Percentiles rank a stretch among this genome's conserved stretches.
phyloP scores from a whole-genome alignment of 108 stramenopile species.

The Cyclotella distinguenda region DNA sequence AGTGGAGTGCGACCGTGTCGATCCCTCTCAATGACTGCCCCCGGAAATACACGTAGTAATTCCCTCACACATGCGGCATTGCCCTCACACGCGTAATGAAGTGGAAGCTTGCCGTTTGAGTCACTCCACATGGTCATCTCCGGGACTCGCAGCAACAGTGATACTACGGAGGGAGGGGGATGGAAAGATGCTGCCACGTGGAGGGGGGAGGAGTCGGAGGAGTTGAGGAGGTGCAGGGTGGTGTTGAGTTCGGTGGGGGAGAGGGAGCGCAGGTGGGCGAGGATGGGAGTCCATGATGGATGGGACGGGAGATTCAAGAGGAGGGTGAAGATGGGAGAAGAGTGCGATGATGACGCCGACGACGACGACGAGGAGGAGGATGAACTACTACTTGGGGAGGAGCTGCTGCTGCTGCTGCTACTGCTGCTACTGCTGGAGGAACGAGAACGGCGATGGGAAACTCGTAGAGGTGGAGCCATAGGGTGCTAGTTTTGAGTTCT shows the following conservation, averaged over 20 bases:
- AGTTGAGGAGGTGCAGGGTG: conserved; percentile 55
- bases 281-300: conserved; percentile 68
- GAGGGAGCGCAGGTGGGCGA: conserved; percentile 61
- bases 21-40: conserved; percentile 54
- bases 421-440: no score
- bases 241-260: conserved; percentile 37
- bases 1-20: conserved; percentile 69
- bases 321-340: no score
- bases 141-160: conserved; percentile 46
- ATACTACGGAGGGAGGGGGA: conserved; percentile 65
- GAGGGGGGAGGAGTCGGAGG: conserved; percentile 61
- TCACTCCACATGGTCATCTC: conserved; percentile 67
- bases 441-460: no score
- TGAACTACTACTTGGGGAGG: no score
- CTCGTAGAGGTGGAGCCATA: no score
- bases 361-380: no score
- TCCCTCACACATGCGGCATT: conserved; percentile 51
- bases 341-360: no score
- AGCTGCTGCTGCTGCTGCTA: no score
- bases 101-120: conserved; percentile 69
- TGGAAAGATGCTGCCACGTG: conserved; percentile 68
- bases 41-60: conserved; percentile 58
- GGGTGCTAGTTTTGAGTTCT: no score
- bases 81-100: conserved; percentile 79
- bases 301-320: no score